Evolutionary conservation across 495 filamentous ascomycete genomes (phyloP).

Genomic region (Penicillium mononematosum): DNA sequence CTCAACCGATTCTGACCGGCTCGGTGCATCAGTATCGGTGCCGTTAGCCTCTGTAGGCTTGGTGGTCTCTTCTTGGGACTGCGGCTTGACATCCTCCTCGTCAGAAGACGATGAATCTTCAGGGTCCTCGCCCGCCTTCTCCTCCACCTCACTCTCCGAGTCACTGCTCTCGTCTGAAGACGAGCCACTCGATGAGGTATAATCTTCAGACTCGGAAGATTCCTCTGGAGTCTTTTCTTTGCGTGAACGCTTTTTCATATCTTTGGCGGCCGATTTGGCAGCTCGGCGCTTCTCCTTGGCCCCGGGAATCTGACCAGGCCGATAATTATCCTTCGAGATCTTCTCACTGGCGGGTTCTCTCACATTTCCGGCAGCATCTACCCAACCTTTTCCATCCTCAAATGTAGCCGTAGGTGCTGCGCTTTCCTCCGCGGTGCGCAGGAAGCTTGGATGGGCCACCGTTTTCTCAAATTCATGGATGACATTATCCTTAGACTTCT

Average conservation of each 20-base stretch:
- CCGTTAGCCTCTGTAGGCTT: constrained; percentile 5
- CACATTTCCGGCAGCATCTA: constrained; percentile 73
- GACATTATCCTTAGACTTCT: constrained; percentile 54
- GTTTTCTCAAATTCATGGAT: constrained; percentile 83
- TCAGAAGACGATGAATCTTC: constrained; percentile 27
- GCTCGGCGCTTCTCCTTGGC: constrained; percentile 37
- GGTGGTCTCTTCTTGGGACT: constrained; percentile 12
- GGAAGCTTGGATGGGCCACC: constrained; percentile 72
- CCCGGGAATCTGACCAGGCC: constrained; percentile 38
- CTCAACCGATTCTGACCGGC: constrained; percentile 12
- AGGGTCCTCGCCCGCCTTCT: constrained; percentile 26
- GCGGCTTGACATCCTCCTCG: constrained; percentile 16
- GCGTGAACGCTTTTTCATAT: constrained; percentile 1
- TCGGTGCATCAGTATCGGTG: constrained; percentile 10
- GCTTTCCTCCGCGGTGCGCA: constrained; percentile 50
- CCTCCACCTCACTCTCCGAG: constrained; percentile 26
- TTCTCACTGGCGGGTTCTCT: constrained; percentile 56
- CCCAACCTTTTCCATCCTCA: constrained; percentile 80
- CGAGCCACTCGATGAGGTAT: constrained; percentile 47
- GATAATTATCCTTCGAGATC: constrained; percentile 33
- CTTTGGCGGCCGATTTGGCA: constrained; percentile 10
- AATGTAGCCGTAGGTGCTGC: constrained; percentile 36
- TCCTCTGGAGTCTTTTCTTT: constrained; percentile 21
- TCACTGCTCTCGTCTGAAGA: constrained; percentile 36
- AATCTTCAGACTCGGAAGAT: constrained; percentile 40